Percentiles rank a stretch among this genome's conserved stretches.
These are phyloP conservation scores for Trichoderma asperellum DNA, from an alignment of 2,329 filamentous ascomycete genomes.

Conservation along the genomic window DNA sequence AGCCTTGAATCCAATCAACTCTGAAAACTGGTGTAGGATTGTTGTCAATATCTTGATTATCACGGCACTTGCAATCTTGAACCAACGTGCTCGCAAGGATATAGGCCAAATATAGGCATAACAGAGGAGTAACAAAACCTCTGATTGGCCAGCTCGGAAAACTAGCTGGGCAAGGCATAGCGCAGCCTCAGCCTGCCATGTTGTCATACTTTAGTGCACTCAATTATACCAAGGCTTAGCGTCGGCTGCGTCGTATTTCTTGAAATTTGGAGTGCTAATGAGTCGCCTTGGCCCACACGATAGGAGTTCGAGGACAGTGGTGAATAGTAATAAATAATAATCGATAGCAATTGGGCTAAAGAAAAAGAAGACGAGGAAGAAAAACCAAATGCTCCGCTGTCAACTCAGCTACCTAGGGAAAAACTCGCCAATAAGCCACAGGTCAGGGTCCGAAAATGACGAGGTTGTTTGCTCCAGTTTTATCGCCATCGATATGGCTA, in stretches of 20 bases:
- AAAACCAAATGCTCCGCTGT: not conserved
- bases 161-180: not conserved
- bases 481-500: conserved; percentile 33
- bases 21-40: not conserved
- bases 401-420: not conserved
- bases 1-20: not conserved
- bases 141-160: not conserved
- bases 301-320: not conserved
- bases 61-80: not conserved
- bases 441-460: conserved; percentile 31
- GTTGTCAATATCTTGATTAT: not conserved
- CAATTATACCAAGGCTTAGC: not conserved
- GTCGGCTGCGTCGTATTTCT: not conserved
- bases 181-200: not conserved
- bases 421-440: conserved; percentile 18
- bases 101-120: not conserved
- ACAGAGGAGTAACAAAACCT: not conserved
- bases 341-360: not conserved
- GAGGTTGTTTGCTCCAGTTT: conserved; percentile 29
- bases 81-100: not conserved
- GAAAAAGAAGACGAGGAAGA: not conserved
- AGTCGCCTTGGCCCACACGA: not conserved
- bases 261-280: not conserved
- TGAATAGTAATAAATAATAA: not conserved
- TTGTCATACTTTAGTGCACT: not conserved